A percentile compares a stretch with the other conserved stretches of the same genome.
phyloP scores from a whole-genome alignment of 2,329 filamentous ascomycete species.

The Polytolypa hystricis region DNA sequence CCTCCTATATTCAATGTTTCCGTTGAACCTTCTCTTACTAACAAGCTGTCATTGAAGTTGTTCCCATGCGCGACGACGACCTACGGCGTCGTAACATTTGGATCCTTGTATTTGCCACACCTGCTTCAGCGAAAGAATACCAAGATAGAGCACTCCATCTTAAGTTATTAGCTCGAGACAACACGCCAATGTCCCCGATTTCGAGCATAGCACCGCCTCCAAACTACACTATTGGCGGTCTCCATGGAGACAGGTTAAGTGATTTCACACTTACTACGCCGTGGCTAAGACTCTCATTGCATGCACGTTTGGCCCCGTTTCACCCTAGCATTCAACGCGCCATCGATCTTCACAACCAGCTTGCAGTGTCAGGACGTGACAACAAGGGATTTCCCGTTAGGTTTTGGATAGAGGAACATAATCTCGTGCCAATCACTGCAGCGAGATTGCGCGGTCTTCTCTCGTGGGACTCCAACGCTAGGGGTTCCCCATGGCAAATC shows the following conservation, averaged over 20 bases:
- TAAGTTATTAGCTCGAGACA: slow-evolving; percentile 8
- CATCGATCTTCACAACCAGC: slow-evolving; percentile 10
- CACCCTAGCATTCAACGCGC: slow-evolving; percentile 8
- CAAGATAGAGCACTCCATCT: slow-evolving; percentile 11
- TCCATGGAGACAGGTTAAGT: slow-evolving; percentile 6
- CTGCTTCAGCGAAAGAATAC: slow-evolving; percentile 13
- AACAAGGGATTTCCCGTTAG: slow-evolving; percentile 10
- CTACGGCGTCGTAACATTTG: slow-evolving; percentile 12
- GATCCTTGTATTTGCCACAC: slow-evolving; percentile 14
- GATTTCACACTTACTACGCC: slow-evolving; percentile 14
- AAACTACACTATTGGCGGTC: slow-evolving; percentile 5
- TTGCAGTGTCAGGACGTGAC: slow-evolving; percentile 1
- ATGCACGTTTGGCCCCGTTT: slow-evolving; percentile 12
- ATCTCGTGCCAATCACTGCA: background rate
- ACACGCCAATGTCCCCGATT: slow-evolving; percentile 6
- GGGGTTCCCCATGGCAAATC: slow-evolving; percentile 11
- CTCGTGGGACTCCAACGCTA: slow-evolving; percentile 10
- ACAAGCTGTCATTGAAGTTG: slow-evolving; percentile 9
- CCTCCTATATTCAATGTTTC: background rate
- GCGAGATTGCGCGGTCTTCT: slow-evolving; percentile 9
- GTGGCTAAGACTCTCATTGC: slow-evolving; percentile 10
- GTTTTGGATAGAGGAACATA: slow-evolving; percentile 10
- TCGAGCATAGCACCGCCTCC: slow-evolving; percentile 10
- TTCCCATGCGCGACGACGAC: slow-evolving; percentile 13
- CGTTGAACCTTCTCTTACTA: background rate